A percentile compares a stretch with the other conserved stretches of the same genome.
phyloP scores from a whole-genome alignment of 2,329 filamentous ascomycete species.

The Zasmidium angulare region DNA sequence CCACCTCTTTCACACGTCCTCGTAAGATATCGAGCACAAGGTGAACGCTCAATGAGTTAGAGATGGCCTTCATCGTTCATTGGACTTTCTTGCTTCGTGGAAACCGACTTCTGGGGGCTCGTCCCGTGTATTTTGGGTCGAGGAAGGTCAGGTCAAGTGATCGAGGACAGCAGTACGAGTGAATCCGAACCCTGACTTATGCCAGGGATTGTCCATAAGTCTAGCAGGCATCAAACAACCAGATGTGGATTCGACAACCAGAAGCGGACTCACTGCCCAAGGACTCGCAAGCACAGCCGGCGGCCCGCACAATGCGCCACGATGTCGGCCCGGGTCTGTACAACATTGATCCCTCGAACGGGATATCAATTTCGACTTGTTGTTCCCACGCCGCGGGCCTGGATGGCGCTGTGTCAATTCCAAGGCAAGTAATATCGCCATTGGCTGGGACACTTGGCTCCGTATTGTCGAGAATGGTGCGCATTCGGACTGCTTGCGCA shows the following conservation, averaged over 20 bases:
- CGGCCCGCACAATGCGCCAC: neutral
- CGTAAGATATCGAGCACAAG: too few species aligned
- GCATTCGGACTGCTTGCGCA: neutral
- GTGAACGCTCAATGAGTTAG: too few species aligned
- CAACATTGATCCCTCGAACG: neutral
- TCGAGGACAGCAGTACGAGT: too few species aligned
- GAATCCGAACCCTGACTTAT: neutral
- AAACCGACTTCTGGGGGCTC: too few species aligned
- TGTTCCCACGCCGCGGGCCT: neutral
- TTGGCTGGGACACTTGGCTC: neutral
- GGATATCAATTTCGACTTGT: neutral
- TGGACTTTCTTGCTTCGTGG: too few species aligned
- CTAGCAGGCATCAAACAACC: neutral
- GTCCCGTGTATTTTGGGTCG: too few species aligned
- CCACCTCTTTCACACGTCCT: too few species aligned
- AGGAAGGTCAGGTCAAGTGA: too few species aligned
- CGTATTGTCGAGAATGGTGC: neutral
- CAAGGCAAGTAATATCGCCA: neutral
- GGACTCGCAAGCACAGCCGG: neutral
- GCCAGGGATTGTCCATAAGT: neutral
- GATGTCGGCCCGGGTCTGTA: neutral
- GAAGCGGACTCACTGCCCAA: too few species aligned
- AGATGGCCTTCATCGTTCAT: too few species aligned
- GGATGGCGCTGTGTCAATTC: neutral
- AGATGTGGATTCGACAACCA: neutral